These are phyloP conservation scores for Scenedesmus sp. DNA, from an alignment of 163 green algal genomes.

Conservation along the genomic window DNA sequence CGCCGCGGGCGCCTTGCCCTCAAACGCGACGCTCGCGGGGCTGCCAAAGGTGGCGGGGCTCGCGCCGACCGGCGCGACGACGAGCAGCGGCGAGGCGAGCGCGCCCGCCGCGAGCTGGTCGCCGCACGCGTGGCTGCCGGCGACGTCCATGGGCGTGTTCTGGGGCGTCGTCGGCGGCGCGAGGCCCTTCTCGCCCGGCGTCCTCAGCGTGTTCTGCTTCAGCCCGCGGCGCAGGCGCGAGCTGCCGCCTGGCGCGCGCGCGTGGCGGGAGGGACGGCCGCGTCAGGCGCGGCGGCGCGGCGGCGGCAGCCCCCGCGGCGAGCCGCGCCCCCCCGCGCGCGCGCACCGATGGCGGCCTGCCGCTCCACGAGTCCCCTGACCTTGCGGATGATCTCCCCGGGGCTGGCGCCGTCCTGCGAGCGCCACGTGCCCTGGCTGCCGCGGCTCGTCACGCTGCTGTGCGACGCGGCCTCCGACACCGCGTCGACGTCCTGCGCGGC, in stretches of 20 bases:
- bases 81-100: neutral
- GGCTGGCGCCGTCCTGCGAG: neutral
- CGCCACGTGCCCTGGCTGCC: constrained; percentile 5
- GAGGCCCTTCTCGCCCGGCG: constrained; percentile 31
- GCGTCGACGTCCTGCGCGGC: constrained; percentile 6
- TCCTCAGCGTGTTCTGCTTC: neutral
- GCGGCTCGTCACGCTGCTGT: constrained; percentile 13
- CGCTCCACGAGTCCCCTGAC: constrained; percentile 4
- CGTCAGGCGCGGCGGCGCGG: neutral
- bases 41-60: neutral
- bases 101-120: neutral
- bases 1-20: neutral
- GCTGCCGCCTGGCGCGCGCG: constrained; percentile 6
- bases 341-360: constrained; percentile 19
- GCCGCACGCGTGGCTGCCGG: neutral
- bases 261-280: neutral
- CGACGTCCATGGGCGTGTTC: constrained; percentile 33
- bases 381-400: constrained; percentile 9
- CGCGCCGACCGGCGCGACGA: neutral
- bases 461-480: constrained; percentile 6
- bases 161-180: neutral
- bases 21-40: constrained; percentile 11
- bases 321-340: neutral
- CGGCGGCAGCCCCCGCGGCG: neutral
- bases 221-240: neutral